Base-by-base conservation (phyloP, 163 green algal genomes). In the Coccomyxa subellipsoidea region DNA sequence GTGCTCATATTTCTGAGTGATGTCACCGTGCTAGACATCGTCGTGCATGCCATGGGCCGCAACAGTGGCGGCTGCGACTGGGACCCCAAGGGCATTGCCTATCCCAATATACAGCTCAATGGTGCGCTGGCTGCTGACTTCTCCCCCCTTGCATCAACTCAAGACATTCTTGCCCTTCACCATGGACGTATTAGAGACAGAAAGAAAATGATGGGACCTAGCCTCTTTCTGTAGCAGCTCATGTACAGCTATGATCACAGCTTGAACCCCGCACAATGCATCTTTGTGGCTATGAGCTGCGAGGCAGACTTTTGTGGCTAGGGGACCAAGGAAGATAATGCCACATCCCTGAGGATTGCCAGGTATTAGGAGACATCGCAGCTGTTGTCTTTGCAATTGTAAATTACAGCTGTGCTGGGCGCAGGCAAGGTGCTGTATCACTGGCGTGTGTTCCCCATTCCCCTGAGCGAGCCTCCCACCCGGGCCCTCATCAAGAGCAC, bases 61-160 rank as follows among this genome's bases (percentile, higher is more conserved):
- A 81, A 83, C 35, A 93, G 90, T n/a, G 89, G 87, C 79, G 87
- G 83, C 29, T 87, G 84, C 47, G 54, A 73, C 38, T 84, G 27
- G 77, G 89, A 93, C 80, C 32, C 80, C 12, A 93, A 93, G 86
- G 89, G 89, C 2, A 83, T 93, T 38, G 54, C 82, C 34, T 85
- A 69, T 10, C 29, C 15, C 18, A 75, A 82, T 21, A 38, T 90
- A 0, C 77, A 8, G 0, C 35, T 90, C 23, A 79, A 87, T 54
- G 81, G 81, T 87, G 54, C 21, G 12, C n/a, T 27, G 39, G 38
- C 36, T 2, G 35, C 39, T 59, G 4, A 12, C 23, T 12, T 59
- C 4, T 8, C 3, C 5, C 47, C 23, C 47, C n/a, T n/a, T n/a
- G n/a, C n/a, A n/a, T n/a, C n/a, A n/a, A n/a, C n/a, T n/a, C n/a